Evolutionary conservation across 2,329 filamentous ascomycete species (phyloP), one percentile per base, ranked within the genome.

Genomic region (Venturia pyrina): DNA sequence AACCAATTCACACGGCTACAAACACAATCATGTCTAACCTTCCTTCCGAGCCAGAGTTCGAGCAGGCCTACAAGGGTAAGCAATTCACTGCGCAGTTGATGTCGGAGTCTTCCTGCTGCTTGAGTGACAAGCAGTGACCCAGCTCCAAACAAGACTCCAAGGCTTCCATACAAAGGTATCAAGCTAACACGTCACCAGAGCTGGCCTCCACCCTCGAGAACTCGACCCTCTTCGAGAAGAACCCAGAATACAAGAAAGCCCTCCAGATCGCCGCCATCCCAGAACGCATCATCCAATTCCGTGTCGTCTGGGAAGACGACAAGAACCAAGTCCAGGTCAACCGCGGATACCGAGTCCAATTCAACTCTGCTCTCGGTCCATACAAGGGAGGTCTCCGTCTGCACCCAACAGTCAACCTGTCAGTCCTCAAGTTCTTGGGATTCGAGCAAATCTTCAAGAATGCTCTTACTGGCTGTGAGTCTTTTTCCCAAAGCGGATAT

Each of bases 381-480:
- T 98, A 96, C 89, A 98, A 98, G 86, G 95, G 95, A 71, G 95
- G 95, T 77, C 87, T 98, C 72, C 86, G 95, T 72, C 91, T 99
- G 80, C 95, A 99, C 79, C 95, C 93, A 69, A 87, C 88, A 13
- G 91, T 95, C 79, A 95, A 88, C 77, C 81, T 88, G 65, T 85
- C 81, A 66, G 83, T 86, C 74, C 86, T 99, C 74, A 99, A 99
- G 84, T 98, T 98, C 82, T 85, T 99, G 75, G 95, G 93, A 70
- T 98, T 98, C 75, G 95, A 99, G 87, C 95, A 98, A 83, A 96
- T 93, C 81, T 98, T 98, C 86, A 98, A 98, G 87, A 98, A 98
- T 90, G 95, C 95, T 71, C 83, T 98, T 72, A 98, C 95, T 68
- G 95, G 95, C 75, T 81, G 89, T 93, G 82, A 83, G 90, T 86